Conservation (phyloP, 2,329 filamentous ascomycete genomes). For the Clonostachys sp. region DNA sequence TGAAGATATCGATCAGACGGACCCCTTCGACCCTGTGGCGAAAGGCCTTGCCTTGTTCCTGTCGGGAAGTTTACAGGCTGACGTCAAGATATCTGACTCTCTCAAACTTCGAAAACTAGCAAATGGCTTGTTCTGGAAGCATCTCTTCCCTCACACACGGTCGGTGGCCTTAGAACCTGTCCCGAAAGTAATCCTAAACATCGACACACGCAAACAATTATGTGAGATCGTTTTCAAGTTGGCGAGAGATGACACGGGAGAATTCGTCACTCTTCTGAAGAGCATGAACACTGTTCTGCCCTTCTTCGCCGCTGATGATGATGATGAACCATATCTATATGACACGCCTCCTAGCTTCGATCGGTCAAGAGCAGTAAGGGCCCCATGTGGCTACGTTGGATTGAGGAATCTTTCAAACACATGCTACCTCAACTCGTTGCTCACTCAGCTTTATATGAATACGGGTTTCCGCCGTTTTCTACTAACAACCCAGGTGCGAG, state of each 20-base stretch:
- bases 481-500: conserved; percentile 55
- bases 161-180: conserved; percentile 18
- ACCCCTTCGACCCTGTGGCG: conserved; percentile 18
- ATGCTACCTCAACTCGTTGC: conserved; percentile 92
- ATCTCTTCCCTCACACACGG: conserved; percentile 59
- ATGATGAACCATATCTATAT: conserved; percentile 49
- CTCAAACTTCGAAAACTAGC: conserved; percentile 20
- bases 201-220: conserved; percentile 51
- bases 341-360: conserved; percentile 61
- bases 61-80: conserved; percentile 20
- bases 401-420: conserved; percentile 92
- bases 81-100: conserved; percentile 8
- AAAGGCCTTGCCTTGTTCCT: conserved; percentile 20
- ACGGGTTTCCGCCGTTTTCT: conserved; percentile 82
- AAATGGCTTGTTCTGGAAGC: conserved; percentile 51
- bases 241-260: conserved; percentile 42
- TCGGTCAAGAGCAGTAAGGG: conserved; percentile 62
- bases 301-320: conserved; percentile 23
- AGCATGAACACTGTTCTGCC: conserved; percentile 24
- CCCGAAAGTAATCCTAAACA: conserved; percentile 42
- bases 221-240: conserved; percentile 56
- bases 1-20: conserved; percentile 27
- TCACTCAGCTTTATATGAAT: conserved; percentile 97
- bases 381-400: conserved; percentile 78
- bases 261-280: conserved; percentile 47